Evolutionary conservation across 78 protist species (phyloP).

Genomic region (Dictyostelium brefeldianum): DNA sequence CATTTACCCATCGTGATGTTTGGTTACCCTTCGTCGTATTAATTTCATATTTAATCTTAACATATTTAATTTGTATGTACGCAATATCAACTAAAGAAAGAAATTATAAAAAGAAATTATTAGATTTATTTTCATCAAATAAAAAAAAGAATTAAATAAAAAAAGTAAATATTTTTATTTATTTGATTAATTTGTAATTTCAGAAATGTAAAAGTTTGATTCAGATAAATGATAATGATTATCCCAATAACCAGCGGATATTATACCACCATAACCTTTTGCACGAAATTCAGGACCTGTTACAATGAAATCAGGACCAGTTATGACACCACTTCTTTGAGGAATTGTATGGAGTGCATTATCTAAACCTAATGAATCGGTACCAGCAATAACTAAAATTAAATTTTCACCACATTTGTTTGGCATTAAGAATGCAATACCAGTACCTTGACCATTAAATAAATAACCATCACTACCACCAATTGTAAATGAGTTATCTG

Average conservation of each 20-base stretch:
- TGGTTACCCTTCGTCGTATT: neutral
- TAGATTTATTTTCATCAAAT: no score
- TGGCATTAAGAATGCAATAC: constrained; percentile 42
- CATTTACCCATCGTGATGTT: neutral
- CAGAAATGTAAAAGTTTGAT: constrained; percentile 5
- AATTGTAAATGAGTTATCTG: neutral
- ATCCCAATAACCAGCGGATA: constrained; percentile 45
- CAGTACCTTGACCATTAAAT: neutral
- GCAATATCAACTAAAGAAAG: no score
- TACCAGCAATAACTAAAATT: constrained; percentile 37
- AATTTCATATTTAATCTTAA: no score
- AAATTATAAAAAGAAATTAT: no score
- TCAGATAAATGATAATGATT: constrained; percentile 11
- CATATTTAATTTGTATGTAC: no score
- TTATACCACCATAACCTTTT: constrained; percentile 54
- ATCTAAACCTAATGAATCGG: constrained; percentile 13
- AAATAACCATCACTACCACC: neutral
- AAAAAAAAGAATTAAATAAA: no score
- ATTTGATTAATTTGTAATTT: constrained; percentile 1
- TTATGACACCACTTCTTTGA: constrained; percentile 33
- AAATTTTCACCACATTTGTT: constrained; percentile 41
- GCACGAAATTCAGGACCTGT: constrained; percentile 41
- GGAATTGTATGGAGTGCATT: constrained; percentile 41
- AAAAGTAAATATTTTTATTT: no score
- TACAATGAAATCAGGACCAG: constrained; percentile 39